phyloP scores from a whole-genome alignment of 1,139 yeast species.

The Arxiozyma bovina region DNA sequence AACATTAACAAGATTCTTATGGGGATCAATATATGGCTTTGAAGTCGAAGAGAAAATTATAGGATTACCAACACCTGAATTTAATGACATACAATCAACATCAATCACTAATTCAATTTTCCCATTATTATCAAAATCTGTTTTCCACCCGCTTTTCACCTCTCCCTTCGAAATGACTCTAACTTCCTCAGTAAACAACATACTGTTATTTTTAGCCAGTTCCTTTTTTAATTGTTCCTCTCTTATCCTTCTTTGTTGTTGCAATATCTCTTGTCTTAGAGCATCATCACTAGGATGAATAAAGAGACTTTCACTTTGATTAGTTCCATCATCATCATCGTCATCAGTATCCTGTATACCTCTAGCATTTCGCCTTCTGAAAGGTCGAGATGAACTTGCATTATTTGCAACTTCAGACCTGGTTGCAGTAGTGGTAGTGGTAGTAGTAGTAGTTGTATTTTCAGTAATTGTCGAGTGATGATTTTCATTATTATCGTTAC shows the following conservation, averaged over 20 bases:
- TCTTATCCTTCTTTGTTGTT: constrained; percentile 30
- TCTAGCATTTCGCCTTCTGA: constrained; percentile 2
- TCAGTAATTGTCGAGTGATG: not conserved
- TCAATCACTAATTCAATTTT: constrained; percentile 68
- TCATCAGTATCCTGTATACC: constrained; percentile 16
- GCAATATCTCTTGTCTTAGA: constrained; percentile 29
- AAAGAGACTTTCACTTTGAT: constrained; percentile 19
- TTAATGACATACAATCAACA: constrained; percentile 46
- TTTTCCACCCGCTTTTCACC: constrained; percentile 85
- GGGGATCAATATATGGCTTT: constrained; percentile 20
- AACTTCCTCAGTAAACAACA: constrained; percentile 59
- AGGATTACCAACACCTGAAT: constrained; percentile 46
- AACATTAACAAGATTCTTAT: constrained; percentile 42
- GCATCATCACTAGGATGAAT: constrained; percentile 37
- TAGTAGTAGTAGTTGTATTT: constrained; percentile 1
- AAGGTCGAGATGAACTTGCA: not conserved
- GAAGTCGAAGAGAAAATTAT: constrained; percentile 30
- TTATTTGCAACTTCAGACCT: not conserved
- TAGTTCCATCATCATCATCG: constrained; percentile 16
- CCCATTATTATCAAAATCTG: constrained; percentile 73
- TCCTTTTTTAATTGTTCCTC: constrained; percentile 28
- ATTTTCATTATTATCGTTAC: not conserved
- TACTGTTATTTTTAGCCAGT: constrained; percentile 29
- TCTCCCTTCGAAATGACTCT: constrained; percentile 72
- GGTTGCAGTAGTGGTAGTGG: too few species aligned